Base-by-base conservation (phyloP, 495 filamentous ascomycete species). In the Xanthoparmelia taractica region DNA sequence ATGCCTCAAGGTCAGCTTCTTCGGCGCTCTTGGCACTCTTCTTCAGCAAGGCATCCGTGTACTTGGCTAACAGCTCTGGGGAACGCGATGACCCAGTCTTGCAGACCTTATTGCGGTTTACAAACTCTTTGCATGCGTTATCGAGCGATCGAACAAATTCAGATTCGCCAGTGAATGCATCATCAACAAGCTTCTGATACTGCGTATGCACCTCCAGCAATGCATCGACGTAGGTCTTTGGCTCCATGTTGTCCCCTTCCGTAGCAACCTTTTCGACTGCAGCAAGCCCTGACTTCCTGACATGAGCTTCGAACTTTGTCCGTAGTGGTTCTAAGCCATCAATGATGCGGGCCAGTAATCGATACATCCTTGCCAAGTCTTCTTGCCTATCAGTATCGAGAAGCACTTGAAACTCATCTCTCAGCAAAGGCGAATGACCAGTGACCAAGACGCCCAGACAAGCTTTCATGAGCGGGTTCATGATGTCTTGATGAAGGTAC, bases 61-160 rank as follows among this genome's bases (percentile, higher is more conserved):
- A 97, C 70, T 96, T 96, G 66, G 95, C 92, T 33, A 98, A 82
- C 57, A 98, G 76, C 72, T 98, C 94, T 0, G 94, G 94, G 4
- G 94, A 97, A 66, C 90, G 91, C 60, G 90, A 93, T 5, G 91
- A 94, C 40, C 90, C 90, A 7, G 87, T 85, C 67, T 93, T 92
- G 83, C 93, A 97, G 50, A 98, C 87, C 67, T 91, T 86, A 72
- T 98, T 98, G 55, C 94, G 85, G 75, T 98, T 98, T 68, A 97
- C 94, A 68, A 97, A 98, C 68, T 98, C 94, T 60, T 92, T 86
- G 76, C 94, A 98, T 38, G 94, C 94, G 73, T 97, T 98, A 66
- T 98, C 94, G 37, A 98, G 78, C 3, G 94, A 97, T 63, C 94
- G 84, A 23, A 96, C 96, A 73, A 98, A 98, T 70, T 98, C 94